Percentiles rank a stretch among this genome's conserved stretches.
These are phyloP conservation scores for Cryphonectria japonica DNA, from an alignment of 2,329 filamentous ascomycete species.

Conservation along the genomic window DNA sequence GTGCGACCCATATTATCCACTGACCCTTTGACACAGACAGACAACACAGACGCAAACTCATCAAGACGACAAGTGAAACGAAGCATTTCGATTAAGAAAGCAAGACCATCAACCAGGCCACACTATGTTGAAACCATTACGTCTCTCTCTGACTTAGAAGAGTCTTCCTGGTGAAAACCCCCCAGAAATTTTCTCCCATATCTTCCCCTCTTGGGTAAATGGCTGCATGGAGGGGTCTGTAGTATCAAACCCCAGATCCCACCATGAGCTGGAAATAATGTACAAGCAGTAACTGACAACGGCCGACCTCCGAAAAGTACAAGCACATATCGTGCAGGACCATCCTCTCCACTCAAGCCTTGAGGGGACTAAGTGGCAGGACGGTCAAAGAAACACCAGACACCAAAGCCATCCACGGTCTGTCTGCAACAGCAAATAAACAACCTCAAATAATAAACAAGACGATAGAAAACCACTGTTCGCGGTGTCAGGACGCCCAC, in stretches of 20 bases:
- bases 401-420: neutral
- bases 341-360: neutral
- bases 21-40: neutral
- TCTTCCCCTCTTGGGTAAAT: neutral
- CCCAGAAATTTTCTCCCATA: neutral
- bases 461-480: neutral
- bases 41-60: neutral
- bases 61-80: neutral
- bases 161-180: neutral
- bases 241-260: neutral
- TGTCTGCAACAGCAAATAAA: neutral
- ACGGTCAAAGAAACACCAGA: neutral
- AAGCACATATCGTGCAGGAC: neutral
- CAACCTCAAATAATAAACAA: neutral
- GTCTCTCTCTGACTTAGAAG: neutral
- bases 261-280: neutral
- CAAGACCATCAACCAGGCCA: neutral
- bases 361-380: neutral
- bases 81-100: neutral
- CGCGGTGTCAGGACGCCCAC: neutral
- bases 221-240: neutral
- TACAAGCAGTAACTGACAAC: neutral
- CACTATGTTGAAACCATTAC: neutral
- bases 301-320: neutral
- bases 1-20: neutral